Conservation (phyloP, 495 filamentous ascomycete species). For the Aspergillus wentii region DNA sequence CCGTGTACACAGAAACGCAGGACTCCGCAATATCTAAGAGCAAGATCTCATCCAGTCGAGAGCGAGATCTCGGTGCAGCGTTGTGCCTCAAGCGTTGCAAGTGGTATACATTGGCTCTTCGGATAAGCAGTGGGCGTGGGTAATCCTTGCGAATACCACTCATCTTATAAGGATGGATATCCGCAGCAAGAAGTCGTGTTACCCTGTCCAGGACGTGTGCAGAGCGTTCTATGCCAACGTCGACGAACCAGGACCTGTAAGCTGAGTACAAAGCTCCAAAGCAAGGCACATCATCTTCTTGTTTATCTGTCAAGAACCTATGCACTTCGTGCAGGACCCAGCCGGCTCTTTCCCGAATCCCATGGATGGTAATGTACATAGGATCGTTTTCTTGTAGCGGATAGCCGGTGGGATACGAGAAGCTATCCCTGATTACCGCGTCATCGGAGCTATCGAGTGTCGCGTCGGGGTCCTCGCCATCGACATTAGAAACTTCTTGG, state of each 20-base stretch:
- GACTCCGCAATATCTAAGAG: slow-evolving; percentile 87
- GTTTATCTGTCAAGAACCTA: slow-evolving; percentile 71
- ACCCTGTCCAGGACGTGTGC: slow-evolving; percentile 90
- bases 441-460: slow-evolving; percentile 70
- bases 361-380: slow-evolving; percentile 71
- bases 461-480: slow-evolving; percentile 58
- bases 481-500: slow-evolving; percentile 26
- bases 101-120: slow-evolving; percentile 91
- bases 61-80: slow-evolving; percentile 76
- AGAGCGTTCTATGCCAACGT: slow-evolving; percentile 92
- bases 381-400: slow-evolving; percentile 58
- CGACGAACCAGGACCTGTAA: slow-evolving; percentile 94
- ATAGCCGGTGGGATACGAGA: slow-evolving; percentile 83
- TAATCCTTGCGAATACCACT: slow-evolving; percentile 90
- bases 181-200: slow-evolving; percentile 71
- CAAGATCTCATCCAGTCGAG: slow-evolving; percentile 75
- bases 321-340: slow-evolving; percentile 77
- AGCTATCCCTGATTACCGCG: slow-evolving; percentile 73
- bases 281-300: slow-evolving; percentile 93
- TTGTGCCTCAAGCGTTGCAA: slow-evolving; percentile 91
- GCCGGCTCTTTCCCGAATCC: slow-evolving; percentile 74
- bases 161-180: slow-evolving; percentile 89
- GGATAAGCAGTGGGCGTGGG: slow-evolving; percentile 79
- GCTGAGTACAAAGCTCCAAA: slow-evolving; percentile 90
- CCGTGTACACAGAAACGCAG: slow-evolving; percentile 89